Conservation (phyloP, 768 basidiomycete genomes). For the Gloeopeniophorella convolvens region DNA sequence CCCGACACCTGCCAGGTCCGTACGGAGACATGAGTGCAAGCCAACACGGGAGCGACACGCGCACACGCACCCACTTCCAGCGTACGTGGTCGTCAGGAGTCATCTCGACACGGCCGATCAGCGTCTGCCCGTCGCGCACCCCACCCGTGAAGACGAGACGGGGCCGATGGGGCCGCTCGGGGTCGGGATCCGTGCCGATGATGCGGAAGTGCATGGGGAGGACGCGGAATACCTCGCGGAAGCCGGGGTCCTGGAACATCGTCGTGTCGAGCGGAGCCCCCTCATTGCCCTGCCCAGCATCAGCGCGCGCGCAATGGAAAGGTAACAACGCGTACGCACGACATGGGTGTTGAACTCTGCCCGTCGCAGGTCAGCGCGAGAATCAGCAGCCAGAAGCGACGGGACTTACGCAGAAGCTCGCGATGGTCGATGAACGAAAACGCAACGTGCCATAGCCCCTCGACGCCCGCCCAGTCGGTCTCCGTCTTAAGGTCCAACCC, state of each 20-base stretch:
- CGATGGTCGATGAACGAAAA: constrained; percentile 68
- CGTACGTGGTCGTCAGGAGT: constrained; percentile 51
- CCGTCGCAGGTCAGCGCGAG: neutral
- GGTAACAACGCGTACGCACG: constrained; percentile 15
- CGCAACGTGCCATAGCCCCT: constrained; percentile 54
- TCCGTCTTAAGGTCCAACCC: constrained; percentile 33
- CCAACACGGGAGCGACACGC: neutral
- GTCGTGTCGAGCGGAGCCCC: constrained; percentile 34
- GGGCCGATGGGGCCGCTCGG: constrained; percentile 43
- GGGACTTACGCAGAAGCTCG: constrained; percentile 50
- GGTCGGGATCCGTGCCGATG: constrained; percentile 36
- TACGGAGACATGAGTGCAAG: neutral
- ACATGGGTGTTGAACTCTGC: constrained; percentile 44
- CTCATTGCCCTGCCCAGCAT: constrained; percentile 21
- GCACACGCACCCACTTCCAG: constrained; percentile 54
- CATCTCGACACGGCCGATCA: constrained; percentile 50
- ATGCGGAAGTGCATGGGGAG: constrained; percentile 43
- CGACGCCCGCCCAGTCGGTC: constrained; percentile 53
- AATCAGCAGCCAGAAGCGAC: too few relatives aligned
- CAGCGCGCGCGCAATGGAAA: neutral
- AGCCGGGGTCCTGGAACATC: constrained; percentile 45
- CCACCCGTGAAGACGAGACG: constrained; percentile 48
- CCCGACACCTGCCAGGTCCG: constrained; percentile 5
- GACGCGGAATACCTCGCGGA: constrained; percentile 47
- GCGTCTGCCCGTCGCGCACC: constrained; percentile 38